Evolutionary conservation across 2,329 filamentous ascomycete genomes (phyloP), one percentile per base, ranked within the genome.

Genomic region (Nothophoma quercina): DNA sequence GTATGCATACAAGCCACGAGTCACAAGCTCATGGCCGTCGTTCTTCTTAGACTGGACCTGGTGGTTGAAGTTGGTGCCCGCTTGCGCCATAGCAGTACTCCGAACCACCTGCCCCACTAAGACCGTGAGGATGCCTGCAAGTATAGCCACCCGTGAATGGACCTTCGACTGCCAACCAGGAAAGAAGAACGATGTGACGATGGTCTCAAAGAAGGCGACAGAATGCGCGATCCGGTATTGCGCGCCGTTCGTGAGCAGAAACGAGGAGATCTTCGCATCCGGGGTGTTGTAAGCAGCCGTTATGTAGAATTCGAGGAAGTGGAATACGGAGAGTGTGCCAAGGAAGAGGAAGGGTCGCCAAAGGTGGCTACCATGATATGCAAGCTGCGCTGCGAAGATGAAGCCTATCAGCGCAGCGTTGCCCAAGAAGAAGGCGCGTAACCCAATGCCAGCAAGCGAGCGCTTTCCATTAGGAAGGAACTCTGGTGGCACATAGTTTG

Each of bases 241-340:
- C 34, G 84, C 85, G 73, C 95, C 95, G 74, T 99, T 99, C 41
- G 85, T 86, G 28, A 98, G 82, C 12, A 99, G 84, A 73, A 96
- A 99, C 28, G 90, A 89, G 45, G 84, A 83, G 16, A 93, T 80
- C 19, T 82, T 84, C 16, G 90, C 91, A 43, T 86, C 81, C 13
- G 83, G 81, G 0, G 90, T 91, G 75, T 98, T 98, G 77, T 89
- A 90, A 48, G 82, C 80, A 7, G 93, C 93, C 0, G 93, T 97
- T 25, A 88, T 91, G 82, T 87, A 96, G 80, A 93, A 99, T 77
- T 99, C 95, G 74, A 98, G 87, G 77, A 96, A 98, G 80, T 99
- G 95, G 78, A 98, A 98, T 23, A 88, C 65, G 21, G 88, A 83
- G 39, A 98, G 86, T 12, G 86, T 79, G 43, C 78, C 78, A 39